Evolutionary conservation across 495 filamentous ascomycete species (phyloP), one percentile per base, ranked within the genome.

Genomic region (Amphirosellinia nigrospora): DNA sequence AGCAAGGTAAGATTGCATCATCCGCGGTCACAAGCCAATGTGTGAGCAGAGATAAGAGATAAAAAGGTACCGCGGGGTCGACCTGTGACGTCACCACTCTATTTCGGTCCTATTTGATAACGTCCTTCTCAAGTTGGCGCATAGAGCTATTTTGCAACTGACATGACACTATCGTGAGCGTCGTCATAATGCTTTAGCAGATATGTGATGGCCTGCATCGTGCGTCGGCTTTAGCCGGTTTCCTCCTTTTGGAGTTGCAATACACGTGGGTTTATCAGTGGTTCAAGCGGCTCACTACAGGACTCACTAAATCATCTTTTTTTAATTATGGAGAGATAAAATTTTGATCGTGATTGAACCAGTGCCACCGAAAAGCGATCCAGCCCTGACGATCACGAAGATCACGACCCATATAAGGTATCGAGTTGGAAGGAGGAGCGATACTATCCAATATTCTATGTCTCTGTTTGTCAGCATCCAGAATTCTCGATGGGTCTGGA

Each of bases 331-430:
- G 9, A 38, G 36, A 26, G 21, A 30, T 46, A 9, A 19, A 13
- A 36, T 21, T 50, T 50, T 43, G 26, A 46, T 64, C 19, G 4
- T 30, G 28, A 15, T 34, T 64, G 26, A 21, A 15, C 41, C 30
- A 41, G 28, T 28, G 15, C 41, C 13, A 32, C 41, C 43, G 19
- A n/a, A 10, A 38, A 46, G 8, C 36, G 43, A 36, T 26, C 19
- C 30, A 34, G 61, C 61, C 30, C 28, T 50, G 43, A 32, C 16
- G 43, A 50, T 64, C 43, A 19, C 11, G 61, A 64, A 36, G 61
- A 64, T 50, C 60, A n/a, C 16, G 26, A 10, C 41, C 13, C 15
- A 13, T 43, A 19, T 46, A 28, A 13, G 36, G 11, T 9, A 9
- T 28, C 15, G 15, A 28, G 10, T 46, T 15, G n/a, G 28, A 41